phyloP scores from a whole-genome alignment of 257 asterid genomes.

The Coffea canephora region DNA sequence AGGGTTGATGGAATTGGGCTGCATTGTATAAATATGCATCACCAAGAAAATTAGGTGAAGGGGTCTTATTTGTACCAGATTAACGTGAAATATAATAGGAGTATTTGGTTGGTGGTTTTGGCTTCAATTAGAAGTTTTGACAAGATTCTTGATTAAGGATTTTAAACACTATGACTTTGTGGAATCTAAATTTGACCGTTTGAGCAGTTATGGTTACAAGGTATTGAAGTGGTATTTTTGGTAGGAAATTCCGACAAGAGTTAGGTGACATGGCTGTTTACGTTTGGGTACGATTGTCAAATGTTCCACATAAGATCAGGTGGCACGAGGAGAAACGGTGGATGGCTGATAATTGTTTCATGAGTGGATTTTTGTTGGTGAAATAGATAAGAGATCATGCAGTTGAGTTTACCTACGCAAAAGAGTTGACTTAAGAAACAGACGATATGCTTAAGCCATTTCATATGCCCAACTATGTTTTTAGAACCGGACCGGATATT shows the following conservation, averaged over 20 bases:
- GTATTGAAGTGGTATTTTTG: not conserved
- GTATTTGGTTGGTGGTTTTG: not conserved
- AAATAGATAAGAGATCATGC: too few species aligned
- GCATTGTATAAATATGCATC: not conserved
- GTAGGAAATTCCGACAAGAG: not conserved
- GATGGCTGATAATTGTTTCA: too few species aligned
- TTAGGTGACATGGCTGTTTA: not conserved
- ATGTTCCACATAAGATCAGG: too few species aligned
- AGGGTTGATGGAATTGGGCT: not conserved
- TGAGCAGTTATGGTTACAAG: not conserved
- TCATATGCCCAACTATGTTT: too few species aligned
- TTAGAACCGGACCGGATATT: too few species aligned
- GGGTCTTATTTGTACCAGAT: not conserved
- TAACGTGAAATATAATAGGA: not conserved
- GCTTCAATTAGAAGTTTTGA: not conserved
- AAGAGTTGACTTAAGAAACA: too few species aligned
- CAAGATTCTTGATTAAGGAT: not conserved
- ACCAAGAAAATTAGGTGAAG: constrained; percentile 18
- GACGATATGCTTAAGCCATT: too few species aligned
- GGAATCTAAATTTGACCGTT: not conserved
- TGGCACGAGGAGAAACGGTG: too few species aligned
- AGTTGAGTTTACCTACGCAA: too few species aligned
- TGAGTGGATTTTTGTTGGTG: too few species aligned
- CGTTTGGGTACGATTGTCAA: too few species aligned
- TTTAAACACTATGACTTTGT: not conserved